Conservation (phyloP, 2,329 filamentous ascomycete species). For the Trichoderma atroviride region DNA sequence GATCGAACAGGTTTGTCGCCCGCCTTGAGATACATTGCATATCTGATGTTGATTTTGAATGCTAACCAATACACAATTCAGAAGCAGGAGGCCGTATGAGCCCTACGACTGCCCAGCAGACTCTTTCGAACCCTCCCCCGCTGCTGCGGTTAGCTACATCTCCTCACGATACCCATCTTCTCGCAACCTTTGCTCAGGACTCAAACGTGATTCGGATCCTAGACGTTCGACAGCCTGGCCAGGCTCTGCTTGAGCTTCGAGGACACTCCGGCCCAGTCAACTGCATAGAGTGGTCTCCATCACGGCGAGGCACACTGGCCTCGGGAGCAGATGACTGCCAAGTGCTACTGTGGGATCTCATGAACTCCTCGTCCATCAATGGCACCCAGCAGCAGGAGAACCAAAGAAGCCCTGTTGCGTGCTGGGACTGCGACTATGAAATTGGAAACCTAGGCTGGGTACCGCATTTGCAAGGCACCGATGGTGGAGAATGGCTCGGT, state of each 20-base stretch:
- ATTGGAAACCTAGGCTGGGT: conserved; percentile 85
- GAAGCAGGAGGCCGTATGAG: conserved; percentile 66
- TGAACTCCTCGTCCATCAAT: conserved; percentile 57
- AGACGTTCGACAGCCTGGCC: conserved; percentile 93
- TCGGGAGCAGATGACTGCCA: conserved; percentile 91
- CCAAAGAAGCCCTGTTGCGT: conserved; percentile 68
- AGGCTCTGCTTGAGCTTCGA: conserved; percentile 88
- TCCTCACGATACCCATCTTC: conserved; percentile 90
- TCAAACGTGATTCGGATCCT: conserved; percentile 91
- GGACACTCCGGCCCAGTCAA: conserved; percentile 86
- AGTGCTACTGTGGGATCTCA: conserved; percentile 90
- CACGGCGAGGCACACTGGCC: conserved; percentile 81
- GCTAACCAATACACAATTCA: conserved; percentile 34
- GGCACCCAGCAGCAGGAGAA: conserved; percentile 57
- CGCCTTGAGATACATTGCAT: background rate
- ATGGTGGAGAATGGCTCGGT: conserved; percentile 81
- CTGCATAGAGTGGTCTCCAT: conserved; percentile 93
- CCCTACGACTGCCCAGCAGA: conserved; percentile 75
- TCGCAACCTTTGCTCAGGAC: conserved; percentile 96
- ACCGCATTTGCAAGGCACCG: conserved; percentile 67
- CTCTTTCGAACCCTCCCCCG: conserved; percentile 75
- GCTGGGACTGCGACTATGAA: conserved; percentile 86
- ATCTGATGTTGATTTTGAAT: background rate
- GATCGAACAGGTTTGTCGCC: conserved; percentile 60
- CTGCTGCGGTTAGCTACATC: conserved; percentile 83